Conservation (phyloP, 805 yeast species). For the Hanseniaspora jakobsenii region DNA sequence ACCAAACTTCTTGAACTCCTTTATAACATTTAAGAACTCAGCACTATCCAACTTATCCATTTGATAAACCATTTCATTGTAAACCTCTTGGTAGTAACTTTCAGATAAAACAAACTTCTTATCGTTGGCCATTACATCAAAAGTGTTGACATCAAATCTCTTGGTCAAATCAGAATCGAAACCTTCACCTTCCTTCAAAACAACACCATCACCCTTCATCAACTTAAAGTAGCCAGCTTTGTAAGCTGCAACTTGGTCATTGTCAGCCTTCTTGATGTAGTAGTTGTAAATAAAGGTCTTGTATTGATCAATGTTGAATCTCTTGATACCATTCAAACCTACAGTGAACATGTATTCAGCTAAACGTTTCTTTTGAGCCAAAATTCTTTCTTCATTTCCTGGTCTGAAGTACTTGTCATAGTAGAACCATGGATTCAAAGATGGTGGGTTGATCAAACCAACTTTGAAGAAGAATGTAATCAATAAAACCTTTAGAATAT, state of each 20-base stretch:
- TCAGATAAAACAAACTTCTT: constrained; percentile 44
- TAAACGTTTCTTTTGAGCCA: constrained; percentile 24
- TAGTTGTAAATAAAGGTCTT: constrained; percentile 53
- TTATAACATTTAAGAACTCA: constrained; percentile 33
- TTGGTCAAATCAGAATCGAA: constrained; percentile 45
- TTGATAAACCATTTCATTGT: constrained; percentile 30
- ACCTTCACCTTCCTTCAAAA: constrained; percentile 72
- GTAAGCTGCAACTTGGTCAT: constrained; percentile 64
- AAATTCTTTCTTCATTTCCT: constrained; percentile 28
- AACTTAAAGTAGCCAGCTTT: constrained; percentile 54
- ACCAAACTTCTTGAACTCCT: constrained; percentile 57
- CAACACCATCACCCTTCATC: constrained; percentile 47
- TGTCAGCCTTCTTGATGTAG: constrained; percentile 52
- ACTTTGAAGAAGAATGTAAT: constrained; percentile 47
- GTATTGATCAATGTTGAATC: constrained; percentile 58
- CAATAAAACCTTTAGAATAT: constrained; percentile 46
- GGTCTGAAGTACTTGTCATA: constrained; percentile 25
- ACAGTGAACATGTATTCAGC: constrained; percentile 37
- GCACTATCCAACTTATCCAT: constrained; percentile 30
- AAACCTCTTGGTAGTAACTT: constrained; percentile 40
- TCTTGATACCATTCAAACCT: constrained; percentile 94
- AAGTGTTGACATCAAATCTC: constrained; percentile 27
- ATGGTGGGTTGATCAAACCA: constrained; percentile 70
- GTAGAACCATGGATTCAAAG: constrained; percentile 33
- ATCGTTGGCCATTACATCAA: constrained; percentile 32